These are phyloP conservation scores for Beauveria sp. DNA, from an alignment of 2,329 filamentous ascomycete genomes.

Conservation along the genomic window DNA sequence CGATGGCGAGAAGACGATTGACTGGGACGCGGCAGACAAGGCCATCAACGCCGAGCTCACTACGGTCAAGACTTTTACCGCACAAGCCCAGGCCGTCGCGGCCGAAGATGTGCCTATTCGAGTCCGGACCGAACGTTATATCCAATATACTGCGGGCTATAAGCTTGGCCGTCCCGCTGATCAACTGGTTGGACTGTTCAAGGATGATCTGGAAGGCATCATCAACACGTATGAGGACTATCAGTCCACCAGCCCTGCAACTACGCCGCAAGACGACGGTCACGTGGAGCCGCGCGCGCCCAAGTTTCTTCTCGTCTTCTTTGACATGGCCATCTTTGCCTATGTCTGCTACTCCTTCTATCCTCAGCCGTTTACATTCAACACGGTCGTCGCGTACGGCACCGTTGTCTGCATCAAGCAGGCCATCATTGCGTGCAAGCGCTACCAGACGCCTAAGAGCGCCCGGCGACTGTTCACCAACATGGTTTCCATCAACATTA, in stretches of 20 bases:
- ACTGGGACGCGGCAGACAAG: conserved; percentile 13
- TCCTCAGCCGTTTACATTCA: conserved; percentile 17
- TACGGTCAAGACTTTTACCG: conserved; percentile 2
- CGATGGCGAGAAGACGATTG: neutral
- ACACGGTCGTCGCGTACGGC: conserved; percentile 17
- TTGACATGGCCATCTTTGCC: conserved; percentile 16
- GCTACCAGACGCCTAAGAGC: conserved; percentile 17
- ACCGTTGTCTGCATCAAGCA: conserved; percentile 17
- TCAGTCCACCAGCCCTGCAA: neutral
- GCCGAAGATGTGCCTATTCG: conserved; percentile 13
- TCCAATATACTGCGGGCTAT: conserved; percentile 15
- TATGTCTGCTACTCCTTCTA: conserved; percentile 18
- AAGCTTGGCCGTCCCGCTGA: conserved; percentile 16
- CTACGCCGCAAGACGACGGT: conserved; percentile 1
- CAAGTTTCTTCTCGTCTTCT: conserved; percentile 15
- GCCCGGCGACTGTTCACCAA: conserved; percentile 16
- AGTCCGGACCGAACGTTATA: conserved; percentile 14
- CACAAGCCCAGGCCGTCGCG: neutral
- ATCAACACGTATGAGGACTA: conserved; percentile 17
- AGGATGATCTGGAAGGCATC: conserved; percentile 16
- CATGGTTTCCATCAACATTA: conserved; percentile 17
- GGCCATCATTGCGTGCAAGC: conserved; percentile 15
- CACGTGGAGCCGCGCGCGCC: conserved; percentile 15
- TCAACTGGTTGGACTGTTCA: conserved; percentile 15
- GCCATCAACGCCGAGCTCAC: conserved; percentile 12